phyloP scores from a whole-genome alignment of 2,329 filamentous ascomycete species.

The Hypocrella siamensis region DNA sequence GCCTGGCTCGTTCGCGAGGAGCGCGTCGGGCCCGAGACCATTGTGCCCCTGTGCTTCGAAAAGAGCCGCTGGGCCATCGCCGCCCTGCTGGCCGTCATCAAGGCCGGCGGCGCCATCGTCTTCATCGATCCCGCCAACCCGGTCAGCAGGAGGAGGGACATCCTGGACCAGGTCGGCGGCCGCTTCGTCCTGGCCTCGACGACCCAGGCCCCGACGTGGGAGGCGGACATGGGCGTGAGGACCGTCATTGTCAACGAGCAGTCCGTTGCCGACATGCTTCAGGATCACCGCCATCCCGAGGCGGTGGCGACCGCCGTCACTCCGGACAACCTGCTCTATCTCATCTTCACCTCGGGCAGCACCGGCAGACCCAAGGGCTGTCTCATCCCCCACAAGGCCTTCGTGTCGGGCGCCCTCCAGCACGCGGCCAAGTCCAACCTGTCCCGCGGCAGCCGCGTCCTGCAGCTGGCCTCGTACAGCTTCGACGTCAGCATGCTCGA shows the following conservation, averaged over 20 bases:
- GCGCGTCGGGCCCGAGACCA: too few relatives aligned
- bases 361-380: slow-evolving; percentile 9
- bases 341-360: slow-evolving; percentile 8
- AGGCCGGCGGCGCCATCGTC: slow-evolving; percentile 30
- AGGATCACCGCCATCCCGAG: not conserved
- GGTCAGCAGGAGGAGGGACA: slow-evolving; percentile 25
- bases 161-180: slow-evolving; percentile 26
- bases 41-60: slow-evolving; percentile 36
- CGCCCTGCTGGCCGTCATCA: slow-evolving; percentile 29
- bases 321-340: not conserved
- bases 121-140: slow-evolving; percentile 31
- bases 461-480: slow-evolving; percentile 5
- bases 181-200: slow-evolving; percentile 25
- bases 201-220: too few relatives aligned
- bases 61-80: slow-evolving; percentile 31
- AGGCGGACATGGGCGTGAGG: too few relatives aligned
- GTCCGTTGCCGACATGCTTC: too few relatives aligned
- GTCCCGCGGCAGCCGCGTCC: slow-evolving; percentile 1
- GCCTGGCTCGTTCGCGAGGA: too few relatives aligned
- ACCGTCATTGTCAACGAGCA: too few relatives aligned
- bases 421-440: slow-evolving; percentile 1
- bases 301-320: not conserved
- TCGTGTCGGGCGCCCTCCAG: slow-evolving; percentile 2
- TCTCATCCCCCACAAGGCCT: slow-evolving; percentile 5
- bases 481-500: slow-evolving; percentile 4